Evolutionary conservation across 2,329 filamentous ascomycete genomes (phyloP), one percentile per base, ranked within the genome.

Genomic region (Neofusicoccum cordaticola): DNA sequence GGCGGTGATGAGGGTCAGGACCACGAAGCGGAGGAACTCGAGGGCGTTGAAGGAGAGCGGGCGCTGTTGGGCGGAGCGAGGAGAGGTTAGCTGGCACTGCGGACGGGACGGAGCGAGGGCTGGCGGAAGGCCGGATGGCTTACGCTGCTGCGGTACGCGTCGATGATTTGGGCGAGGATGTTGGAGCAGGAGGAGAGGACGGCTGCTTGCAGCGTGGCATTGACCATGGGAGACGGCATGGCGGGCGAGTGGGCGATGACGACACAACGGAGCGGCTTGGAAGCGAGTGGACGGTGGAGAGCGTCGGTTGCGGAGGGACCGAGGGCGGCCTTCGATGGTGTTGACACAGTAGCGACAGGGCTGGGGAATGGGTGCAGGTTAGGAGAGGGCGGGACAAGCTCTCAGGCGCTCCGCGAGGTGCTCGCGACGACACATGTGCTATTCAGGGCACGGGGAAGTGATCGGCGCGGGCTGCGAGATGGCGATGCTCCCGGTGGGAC

Each of bases 1-100:
- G 31, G 89, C 89, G 72, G 84, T 89, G 64, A 96, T 73, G 41
- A 90, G 73, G 64, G 88, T 85, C 79, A 90, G 95, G 65, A 92
- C 69, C 50, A 73, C 70, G 65, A 78, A 76, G 64, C 76, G 75
- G 63, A 72, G 68, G 70, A 78, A 78, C 63, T 77, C 73, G 62
- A 72, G 69, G 53, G 69, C 68, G 66, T 77, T 73, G 68, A 78
- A 77, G 65, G 74, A 72, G 67, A 78, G 76, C n/a, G 74, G 73
- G 39, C 56, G 63, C 63, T 65, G 63, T 58, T 22, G 31, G 44
- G 17, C 27, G 6, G 58, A 35, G 19, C 13, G 15, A 44, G 70
- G 27, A 66, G 64, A 27, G 19, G 34, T 50, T n/a, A 35, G 48
- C 51, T 17, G 31, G 17, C 11, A 35, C 12, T 17, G 39, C 27